A percentile compares a stretch with the other conserved stretches of the same genome.
Conservation (phyloP, 2,329 filamentous ascomycete species). For the Aspergillus glaucus region DNA sequence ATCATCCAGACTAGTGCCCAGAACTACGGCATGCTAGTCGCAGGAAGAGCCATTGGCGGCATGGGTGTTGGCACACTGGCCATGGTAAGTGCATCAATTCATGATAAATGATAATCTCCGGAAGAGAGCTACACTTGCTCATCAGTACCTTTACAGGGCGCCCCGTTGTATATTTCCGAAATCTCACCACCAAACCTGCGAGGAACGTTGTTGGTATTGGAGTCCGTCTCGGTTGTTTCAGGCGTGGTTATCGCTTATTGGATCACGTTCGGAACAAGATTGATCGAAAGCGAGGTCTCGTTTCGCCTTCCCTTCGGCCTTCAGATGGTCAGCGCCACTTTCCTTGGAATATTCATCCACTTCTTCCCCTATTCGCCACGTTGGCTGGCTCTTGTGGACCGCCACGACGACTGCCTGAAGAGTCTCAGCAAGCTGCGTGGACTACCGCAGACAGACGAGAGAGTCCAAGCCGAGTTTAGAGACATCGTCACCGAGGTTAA, state of each 20-base stretch:
- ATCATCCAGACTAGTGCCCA: slow-evolving; percentile 31
- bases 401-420: slow-evolving; percentile 40
- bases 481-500: slow-evolving; percentile 47
- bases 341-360: slow-evolving; percentile 21
- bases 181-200: slow-evolving; percentile 28
- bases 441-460: slow-evolving; percentile 40
- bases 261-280: slow-evolving; percentile 46
- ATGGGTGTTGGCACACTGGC: slow-evolving; percentile 31
- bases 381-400: slow-evolving; percentile 41
- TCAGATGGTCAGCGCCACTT: slow-evolving; percentile 37
- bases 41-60: slow-evolving; percentile 32
- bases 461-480: slow-evolving; percentile 43
- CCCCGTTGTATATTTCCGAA: slow-evolving; percentile 47
- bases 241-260: slow-evolving; percentile 23
- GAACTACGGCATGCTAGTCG: slow-evolving; percentile 24
- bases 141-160: slow-evolving; percentile 17
- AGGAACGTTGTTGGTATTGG: slow-evolving; percentile 17
- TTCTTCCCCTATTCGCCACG: slow-evolving; percentile 50
- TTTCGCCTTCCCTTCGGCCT: slow-evolving; percentile 45
- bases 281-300: slow-evolving; percentile 31
- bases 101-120: too few relatives aligned
- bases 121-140: too few relatives aligned
- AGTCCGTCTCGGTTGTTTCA: slow-evolving; percentile 18
- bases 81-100: slow-evolving; percentile 12
- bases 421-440: slow-evolving; percentile 41